Base-by-base conservation (phyloP, 768 basidiomycete species). In the Boletus patriciae region DNA sequence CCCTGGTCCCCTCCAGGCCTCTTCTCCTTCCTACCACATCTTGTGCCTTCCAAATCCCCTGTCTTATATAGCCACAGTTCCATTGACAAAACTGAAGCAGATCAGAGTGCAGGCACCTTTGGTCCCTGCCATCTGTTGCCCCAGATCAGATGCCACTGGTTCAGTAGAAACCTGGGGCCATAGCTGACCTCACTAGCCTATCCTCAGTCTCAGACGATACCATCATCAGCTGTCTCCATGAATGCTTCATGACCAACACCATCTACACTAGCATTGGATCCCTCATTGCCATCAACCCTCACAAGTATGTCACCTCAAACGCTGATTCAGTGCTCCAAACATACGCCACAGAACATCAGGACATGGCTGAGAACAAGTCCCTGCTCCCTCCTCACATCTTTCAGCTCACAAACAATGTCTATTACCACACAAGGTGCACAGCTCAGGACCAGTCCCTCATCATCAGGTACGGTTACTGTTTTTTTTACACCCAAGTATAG, bases 211-310 rank as follows among this genome's bases (percentile, higher is more conserved):
- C 88, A 15, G 92, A 94, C 78, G 92, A 94, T 70, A 79, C 86
- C 70, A 84, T 94, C 70, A 88, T 92, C 57, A 82, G 88, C 59
- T 88, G 88, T 64, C 81, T 95, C 58, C 86, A 92, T 33, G 92
- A 94, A 68, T 82, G 92, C 15, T 94, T 94, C 74, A 86, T 92
- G 82, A 76, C 84, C 3, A 92, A 94, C 76, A 80, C 76, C 62
- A 86, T 92, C 63, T 94, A 94, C 76, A 92, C 92, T 46, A 76
- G 64, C 63, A 67, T 93, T 60, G 88, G 90, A 48, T 76, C 80
- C 9, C 77, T 97, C 62, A 85, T 98, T 59, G 90, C 90, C 31
- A 79, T 98, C 64, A 98, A 98, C 73, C 94, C 95, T 0, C 90
- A 95, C 78, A 94, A 95, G 72, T 94, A 92, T 64, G 81, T 96